A percentile compares a stretch with the other conserved stretches of the same genome.
Evolutionary conservation across 257 asterid species (phyloP).

Genomic region (Nicotiana tomentosiformis): DNA sequence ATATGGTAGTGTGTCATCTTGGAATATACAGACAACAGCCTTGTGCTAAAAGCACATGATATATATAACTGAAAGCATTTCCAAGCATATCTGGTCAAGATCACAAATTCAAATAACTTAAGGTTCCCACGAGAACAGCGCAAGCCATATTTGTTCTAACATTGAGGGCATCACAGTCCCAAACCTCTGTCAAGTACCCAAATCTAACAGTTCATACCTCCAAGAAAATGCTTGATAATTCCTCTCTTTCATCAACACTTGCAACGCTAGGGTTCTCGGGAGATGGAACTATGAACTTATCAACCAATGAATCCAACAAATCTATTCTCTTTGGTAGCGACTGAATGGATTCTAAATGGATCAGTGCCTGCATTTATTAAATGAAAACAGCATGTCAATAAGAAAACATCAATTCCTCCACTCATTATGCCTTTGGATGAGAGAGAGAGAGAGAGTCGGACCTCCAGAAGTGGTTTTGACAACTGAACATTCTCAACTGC

Average conservation of each 20-base stretch:
- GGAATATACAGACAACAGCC: neutral
- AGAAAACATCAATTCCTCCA: constrained; percentile 1
- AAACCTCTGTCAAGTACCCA: neutral
- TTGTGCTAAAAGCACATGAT: neutral
- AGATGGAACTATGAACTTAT: constrained; percentile 54
- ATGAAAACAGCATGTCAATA: constrained; percentile 1
- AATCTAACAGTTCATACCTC: constrained; percentile 45
- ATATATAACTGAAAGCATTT: neutral
- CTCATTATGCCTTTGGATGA: neutral
- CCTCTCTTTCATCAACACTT: constrained; percentile 81
- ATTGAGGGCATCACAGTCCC: neutral
- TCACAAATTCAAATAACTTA: neutral
- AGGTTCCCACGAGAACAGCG: neutral
- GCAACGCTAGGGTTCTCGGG: constrained; percentile 51
- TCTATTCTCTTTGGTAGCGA: constrained; percentile 77
- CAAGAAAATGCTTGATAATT: constrained; percentile 81
- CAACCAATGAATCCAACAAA: constrained; percentile 72
- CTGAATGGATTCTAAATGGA: constrained; percentile 91
- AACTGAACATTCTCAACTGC: constrained; percentile 70
- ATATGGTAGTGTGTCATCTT: neutral
- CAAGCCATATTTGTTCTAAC: neutral
- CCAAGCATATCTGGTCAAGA: neutral
- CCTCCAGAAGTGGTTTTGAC: constrained; percentile 95
- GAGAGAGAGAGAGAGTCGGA: constrained; percentile 18
- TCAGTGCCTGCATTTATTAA: constrained; percentile 67